Conservation (phyloP, 1,284 basidiomycete genomes). For the Austropuccinia psidii region DNA sequence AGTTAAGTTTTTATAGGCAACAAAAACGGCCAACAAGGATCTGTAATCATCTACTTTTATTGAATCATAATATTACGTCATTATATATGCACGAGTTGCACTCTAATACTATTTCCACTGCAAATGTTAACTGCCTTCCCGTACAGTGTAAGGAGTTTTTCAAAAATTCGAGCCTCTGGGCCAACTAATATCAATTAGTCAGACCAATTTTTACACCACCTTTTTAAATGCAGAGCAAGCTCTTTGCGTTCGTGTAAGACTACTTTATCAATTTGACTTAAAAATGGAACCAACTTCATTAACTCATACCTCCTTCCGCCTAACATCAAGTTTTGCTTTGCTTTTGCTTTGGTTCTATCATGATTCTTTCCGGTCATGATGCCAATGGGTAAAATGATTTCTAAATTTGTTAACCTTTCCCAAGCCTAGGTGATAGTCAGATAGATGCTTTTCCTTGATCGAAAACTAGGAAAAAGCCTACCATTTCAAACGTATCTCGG, state of each 20-base stretch:
- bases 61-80: too few relatives aligned
- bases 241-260: background rate
- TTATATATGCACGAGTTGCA: too few relatives aligned
- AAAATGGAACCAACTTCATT: slow-evolving; percentile 1
- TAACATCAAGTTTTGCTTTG: too few relatives aligned
- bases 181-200: too few relatives aligned
- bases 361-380: background rate
- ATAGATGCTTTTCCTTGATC: background rate
- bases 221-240: slow-evolving; percentile 9
- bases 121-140: too few relatives aligned
- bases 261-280: slow-evolving; percentile 1
- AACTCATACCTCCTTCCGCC: slow-evolving; percentile 6
- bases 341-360: background rate
- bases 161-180: too few relatives aligned
- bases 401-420: slow-evolving; percentile 25
- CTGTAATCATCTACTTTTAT: too few relatives aligned
- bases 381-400: slow-evolving; percentile 6
- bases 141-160: too few relatives aligned
- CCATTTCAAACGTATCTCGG: slow-evolving; percentile 26
- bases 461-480: background rate
- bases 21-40: too few relatives aligned
- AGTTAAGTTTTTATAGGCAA: too few relatives aligned
- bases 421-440: background rate
- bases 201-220: slow-evolving; percentile 30
- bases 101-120: too few relatives aligned